Conservation (phyloP, 768 basidiomycete species). For the Termitomyces sp. region DNA sequence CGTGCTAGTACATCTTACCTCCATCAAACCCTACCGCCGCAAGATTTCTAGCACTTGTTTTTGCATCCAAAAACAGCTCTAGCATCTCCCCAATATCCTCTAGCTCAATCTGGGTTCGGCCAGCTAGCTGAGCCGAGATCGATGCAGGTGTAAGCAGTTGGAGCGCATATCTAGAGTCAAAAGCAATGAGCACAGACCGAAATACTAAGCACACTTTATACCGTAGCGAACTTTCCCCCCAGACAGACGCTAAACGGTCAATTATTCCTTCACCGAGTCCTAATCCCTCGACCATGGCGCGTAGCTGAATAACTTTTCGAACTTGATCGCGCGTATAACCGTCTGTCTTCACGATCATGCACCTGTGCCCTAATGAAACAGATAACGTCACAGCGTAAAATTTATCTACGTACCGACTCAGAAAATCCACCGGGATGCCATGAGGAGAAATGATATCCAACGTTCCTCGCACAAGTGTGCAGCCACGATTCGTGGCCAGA, state of each 20-base stretch:
- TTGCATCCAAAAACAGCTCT: conserved; percentile 93
- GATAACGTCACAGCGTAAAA: neutral
- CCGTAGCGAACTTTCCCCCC: conserved; percentile 79
- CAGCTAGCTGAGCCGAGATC: conserved; percentile 74
- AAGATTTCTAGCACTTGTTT: conserved; percentile 34
- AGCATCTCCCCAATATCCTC: conserved; percentile 94
- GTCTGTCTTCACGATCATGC: conserved; percentile 93
- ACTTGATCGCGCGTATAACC: conserved; percentile 81
- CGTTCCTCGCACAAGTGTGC: conserved; percentile 88
- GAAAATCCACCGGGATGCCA: conserved; percentile 88
- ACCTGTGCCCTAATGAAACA: conserved; percentile 36
- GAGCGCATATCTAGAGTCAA: conserved; percentile 66
- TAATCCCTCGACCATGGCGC: conserved; percentile 84
- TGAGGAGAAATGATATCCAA: conserved; percentile 88
- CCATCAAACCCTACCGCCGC: neutral
- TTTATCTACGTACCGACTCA: conserved; percentile 66
- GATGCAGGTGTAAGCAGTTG: conserved; percentile 90
- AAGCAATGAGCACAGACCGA: neutral
- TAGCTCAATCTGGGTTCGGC: conserved; percentile 73
- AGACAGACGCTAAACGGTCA: conserved; percentile 75
- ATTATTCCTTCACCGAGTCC: conserved; percentile 71
- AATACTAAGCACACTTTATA: conserved; percentile 17
- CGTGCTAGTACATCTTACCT: neutral
- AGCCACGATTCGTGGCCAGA: conserved; percentile 92
- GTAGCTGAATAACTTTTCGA: conserved; percentile 77